phyloP scores from a whole-genome alignment of 495 filamentous ascomycete species.

The Pyrenopolyporus hunteri region DNA sequence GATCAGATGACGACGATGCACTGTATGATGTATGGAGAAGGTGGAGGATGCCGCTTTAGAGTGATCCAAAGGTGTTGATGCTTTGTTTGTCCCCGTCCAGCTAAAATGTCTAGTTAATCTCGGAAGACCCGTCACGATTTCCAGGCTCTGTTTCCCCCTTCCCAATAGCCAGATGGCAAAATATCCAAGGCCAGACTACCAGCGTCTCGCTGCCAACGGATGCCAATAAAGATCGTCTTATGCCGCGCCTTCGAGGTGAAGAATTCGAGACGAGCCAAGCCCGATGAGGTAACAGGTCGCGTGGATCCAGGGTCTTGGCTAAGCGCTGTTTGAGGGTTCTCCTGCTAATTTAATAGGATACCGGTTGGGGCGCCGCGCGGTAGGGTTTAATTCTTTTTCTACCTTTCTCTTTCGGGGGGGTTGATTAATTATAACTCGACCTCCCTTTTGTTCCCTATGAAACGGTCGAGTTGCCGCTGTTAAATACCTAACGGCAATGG shows the following conservation, averaged over 20 bases:
- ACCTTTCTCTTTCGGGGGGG: not conserved
- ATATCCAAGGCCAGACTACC: not conserved
- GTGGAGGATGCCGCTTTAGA: not conserved
- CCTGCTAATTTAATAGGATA: not conserved
- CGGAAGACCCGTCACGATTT: no score
- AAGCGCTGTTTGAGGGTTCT: not conserved
- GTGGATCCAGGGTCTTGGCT: constrained; percentile 36
- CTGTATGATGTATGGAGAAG: not conserved
- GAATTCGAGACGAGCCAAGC: constrained; percentile 30
- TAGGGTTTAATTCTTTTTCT: constrained; percentile 4
- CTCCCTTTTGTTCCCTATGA: constrained; percentile 6
- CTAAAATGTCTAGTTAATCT: no score
- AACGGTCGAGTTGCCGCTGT: constrained; percentile 14
- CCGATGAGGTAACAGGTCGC: constrained; percentile 32
- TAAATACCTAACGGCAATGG: constrained; percentile 12
- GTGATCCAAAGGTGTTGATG: not conserved
- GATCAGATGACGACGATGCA: constrained; percentile 8
- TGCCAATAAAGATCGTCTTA: constrained; percentile 33
- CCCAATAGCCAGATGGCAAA: no score
- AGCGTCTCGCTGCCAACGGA: constrained; percentile 28
- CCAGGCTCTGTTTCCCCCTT: no score
- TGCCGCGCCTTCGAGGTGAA: constrained; percentile 22
- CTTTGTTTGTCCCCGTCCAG: not conserved
- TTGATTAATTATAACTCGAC: no score
- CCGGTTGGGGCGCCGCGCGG: constrained; percentile 19